Evolutionary conservation across 352 stramenopile genomes (phyloP).

Genomic region (Pythium aristosporum): DNA sequence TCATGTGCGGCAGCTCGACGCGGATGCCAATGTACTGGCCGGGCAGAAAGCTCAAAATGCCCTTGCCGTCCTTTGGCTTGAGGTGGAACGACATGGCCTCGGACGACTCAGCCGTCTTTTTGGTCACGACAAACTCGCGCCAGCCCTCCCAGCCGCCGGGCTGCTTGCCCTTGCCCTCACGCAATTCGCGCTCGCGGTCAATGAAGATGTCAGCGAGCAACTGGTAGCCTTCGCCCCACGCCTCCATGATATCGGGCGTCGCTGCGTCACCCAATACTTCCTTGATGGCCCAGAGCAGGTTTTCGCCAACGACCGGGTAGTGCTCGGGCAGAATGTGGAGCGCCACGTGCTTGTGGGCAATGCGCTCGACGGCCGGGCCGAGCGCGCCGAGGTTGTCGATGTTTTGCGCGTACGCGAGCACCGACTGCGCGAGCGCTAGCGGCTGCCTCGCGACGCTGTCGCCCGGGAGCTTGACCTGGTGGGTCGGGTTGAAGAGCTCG

Average conservation of each 20-base stretch:
- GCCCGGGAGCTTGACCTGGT: constrained; percentile 47
- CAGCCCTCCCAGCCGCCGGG: constrained; percentile 56
- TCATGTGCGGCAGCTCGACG: constrained; percentile 39
- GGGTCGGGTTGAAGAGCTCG: constrained; percentile 72
- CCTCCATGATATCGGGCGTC: constrained; percentile 57
- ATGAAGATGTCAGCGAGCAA: constrained; percentile 66
- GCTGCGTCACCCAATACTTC: constrained; percentile 47
- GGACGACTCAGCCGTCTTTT: constrained; percentile 46
- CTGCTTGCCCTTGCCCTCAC: constrained; percentile 31
- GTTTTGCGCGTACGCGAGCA: constrained; percentile 62
- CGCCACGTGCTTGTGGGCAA: constrained; percentile 63
- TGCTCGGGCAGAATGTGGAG: constrained; percentile 65
- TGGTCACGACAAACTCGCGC: constrained; percentile 52
- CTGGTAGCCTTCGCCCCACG: constrained; percentile 56
- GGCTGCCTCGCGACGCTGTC: constrained; percentile 42
- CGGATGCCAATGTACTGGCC: constrained; percentile 63
- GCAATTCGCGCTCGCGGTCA: constrained; percentile 44
- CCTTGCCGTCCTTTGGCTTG: constrained; percentile 36
- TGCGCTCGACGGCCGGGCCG: constrained; percentile 47
- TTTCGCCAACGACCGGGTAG: constrained; percentile 63
- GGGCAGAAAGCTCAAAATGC: constrained; percentile 43
- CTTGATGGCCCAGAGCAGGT: constrained; percentile 58
- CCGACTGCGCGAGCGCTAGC: constrained; percentile 48
- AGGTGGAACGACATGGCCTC: constrained; percentile 66
- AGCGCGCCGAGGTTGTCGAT: constrained; percentile 55